Evolutionary conservation across 179 eudicot species (phyloP).

Genomic region (Vitellaria paradoxa): DNA sequence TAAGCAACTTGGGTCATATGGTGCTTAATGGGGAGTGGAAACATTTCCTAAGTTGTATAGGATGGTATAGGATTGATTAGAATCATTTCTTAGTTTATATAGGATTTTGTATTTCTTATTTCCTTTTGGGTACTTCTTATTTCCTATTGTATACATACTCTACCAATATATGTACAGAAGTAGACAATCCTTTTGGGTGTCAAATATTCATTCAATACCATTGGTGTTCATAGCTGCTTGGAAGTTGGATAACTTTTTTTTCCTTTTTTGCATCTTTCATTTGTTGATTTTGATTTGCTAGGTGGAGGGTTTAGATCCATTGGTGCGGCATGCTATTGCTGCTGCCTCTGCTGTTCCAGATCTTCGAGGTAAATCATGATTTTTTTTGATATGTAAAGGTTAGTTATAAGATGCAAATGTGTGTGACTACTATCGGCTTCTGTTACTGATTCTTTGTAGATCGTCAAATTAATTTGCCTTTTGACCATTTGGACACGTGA

Average conservation of each 20-base stretch:
- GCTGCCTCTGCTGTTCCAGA: constrained; percentile 68
- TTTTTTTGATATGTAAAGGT: background rate
- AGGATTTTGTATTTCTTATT: too few species aligned
- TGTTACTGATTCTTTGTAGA: background rate
- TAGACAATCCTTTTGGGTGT: too few species aligned
- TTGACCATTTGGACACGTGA: background rate
- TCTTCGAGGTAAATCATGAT: constrained; percentile 71
- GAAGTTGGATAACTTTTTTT: background rate
- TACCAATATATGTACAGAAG: too few species aligned
- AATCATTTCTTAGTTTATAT: background rate
- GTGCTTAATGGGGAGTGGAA: too few species aligned
- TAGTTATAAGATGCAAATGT: background rate
- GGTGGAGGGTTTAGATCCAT: constrained; percentile 82
- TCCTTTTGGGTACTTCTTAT: too few species aligned
- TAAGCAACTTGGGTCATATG: too few species aligned
- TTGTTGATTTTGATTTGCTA: constrained; percentile 20
- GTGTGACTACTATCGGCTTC: constrained; percentile 7
- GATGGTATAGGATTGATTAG: too few species aligned
- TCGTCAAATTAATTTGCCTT: background rate
- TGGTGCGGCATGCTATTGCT: constrained; percentile 79
- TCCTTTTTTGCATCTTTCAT: background rate
- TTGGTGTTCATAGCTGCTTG: background rate
- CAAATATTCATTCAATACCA: too few species aligned
- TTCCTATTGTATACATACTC: too few species aligned
- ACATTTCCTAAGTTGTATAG: too few species aligned